phyloP scores from a whole-genome alignment of 352 stramenopile species.

The Pythium plurisporium region DNA sequence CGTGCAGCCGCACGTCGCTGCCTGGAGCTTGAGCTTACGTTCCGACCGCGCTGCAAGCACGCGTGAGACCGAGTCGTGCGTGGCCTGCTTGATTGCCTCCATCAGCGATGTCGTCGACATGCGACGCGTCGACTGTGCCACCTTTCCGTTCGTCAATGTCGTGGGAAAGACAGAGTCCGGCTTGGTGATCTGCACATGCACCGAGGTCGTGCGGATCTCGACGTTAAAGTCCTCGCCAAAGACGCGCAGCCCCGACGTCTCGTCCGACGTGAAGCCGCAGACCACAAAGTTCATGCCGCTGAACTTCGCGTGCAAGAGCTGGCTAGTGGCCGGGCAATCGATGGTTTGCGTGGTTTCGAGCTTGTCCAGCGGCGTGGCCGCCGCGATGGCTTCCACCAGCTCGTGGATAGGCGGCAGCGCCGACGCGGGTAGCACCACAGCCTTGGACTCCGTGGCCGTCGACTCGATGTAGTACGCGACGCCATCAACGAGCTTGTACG shows the following conservation, averaged over 20 bases:
- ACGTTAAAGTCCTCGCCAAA: conserved; percentile 41
- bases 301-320: conserved; percentile 40
- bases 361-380: conserved; percentile 26
- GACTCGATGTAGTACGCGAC: conserved; percentile 14
- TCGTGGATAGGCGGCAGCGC: conserved; percentile 24
- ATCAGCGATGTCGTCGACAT: not conserved
- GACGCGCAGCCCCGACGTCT: conserved; percentile 29
- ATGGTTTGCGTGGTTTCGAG: conserved; percentile 39
- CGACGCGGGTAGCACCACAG: not conserved
- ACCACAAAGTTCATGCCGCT: conserved; percentile 41
- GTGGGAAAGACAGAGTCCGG: too few relatives aligned
- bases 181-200: conserved; percentile 16
- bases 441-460: not conserved
- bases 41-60: conserved; percentile 15
- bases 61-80: not conserved
- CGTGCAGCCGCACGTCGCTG: conserved; percentile 32
- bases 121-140: too few relatives aligned
- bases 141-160: not conserved
- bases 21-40: conserved; percentile 23
- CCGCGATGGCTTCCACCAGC: conserved; percentile 31
- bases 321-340: conserved; percentile 29
- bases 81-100: not conserved
- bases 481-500: conserved; percentile 35
- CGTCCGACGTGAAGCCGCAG: conserved; percentile 22
- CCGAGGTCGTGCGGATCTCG: conserved; percentile 13